Base-by-base conservation (phyloP, 441 rosid genomes). In the Brassica hybrid region DNA sequence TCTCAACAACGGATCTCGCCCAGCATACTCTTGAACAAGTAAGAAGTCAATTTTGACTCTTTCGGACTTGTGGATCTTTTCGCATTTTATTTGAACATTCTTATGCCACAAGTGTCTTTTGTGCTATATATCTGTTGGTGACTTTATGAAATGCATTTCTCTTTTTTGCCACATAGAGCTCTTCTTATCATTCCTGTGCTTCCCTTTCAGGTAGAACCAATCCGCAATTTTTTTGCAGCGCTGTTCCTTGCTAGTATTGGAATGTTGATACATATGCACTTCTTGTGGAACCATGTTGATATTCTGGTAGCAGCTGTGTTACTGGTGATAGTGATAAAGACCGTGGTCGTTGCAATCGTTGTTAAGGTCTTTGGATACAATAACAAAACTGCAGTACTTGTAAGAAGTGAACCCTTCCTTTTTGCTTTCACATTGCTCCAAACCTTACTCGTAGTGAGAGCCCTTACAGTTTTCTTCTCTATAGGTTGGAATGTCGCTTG, bases 161-260 rank as follows among this genome's bases (percentile, higher is more conserved):
- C 41, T 41, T 41, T 59, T 16, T 23, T 63, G 38, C 74, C 11
- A 61, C 41, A 60, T 13, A 62, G 16, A 43, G 18, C 65, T 11
- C 18, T 45, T 76, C 10, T 67, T n/a, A 34, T 12, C 3, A 48
- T 18, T 52, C 58, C 73, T 21, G 64, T 78, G 21, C 10, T 11
- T 73, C 50, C 50, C 71, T 74, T 82, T 67, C 81, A 95, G 98
- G 96, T 95, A 76, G 99, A 95, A 83, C 99, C 99, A 68, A 87
- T 95, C 80, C 97, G 99, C 84, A 95, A 95, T 78, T 93, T 95
- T 86, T 95, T 95, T 81, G 98, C 99, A 34, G 99, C 99, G 67
- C 89, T 95, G 71, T 95, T 95, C 85, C 98, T 95, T 80, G 98
- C 98, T 82, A 95, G 98, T 82, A 93, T 95, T 8, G 99, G 99